phyloP scores from a whole-genome alignment of 208 protist genomes.

The Wallacemonas rigidus region DNA sequence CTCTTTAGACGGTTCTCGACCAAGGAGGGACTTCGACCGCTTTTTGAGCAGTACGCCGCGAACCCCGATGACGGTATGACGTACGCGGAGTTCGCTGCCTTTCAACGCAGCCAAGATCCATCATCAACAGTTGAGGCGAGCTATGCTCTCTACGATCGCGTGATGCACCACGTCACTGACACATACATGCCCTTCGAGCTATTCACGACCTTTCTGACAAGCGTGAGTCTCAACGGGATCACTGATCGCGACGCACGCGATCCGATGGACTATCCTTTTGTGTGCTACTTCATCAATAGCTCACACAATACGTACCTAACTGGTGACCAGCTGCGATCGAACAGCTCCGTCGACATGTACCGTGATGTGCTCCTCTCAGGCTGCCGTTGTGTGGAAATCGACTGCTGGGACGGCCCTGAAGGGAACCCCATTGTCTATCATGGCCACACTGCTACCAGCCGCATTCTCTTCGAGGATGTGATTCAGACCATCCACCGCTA shows the following conservation, averaged over 20 bases:
- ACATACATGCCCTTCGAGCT: constrained; percentile 23
- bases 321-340: constrained; percentile 81
- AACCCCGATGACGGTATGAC: constrained; percentile 36
- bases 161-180: constrained; percentile 7
- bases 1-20: constrained; percentile 43
- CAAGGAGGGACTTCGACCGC: constrained; percentile 30
- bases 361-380: constrained; percentile 39
- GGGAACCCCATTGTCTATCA: constrained; percentile 73
- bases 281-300: constrained; percentile 78
- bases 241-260: constrained; percentile 26
- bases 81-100: constrained; percentile 34
- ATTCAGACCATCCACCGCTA: constrained; percentile 55
- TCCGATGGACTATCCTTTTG: constrained; percentile 59
- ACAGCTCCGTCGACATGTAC: constrained; percentile 51
- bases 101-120: constrained; percentile 27
- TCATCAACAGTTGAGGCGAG: background rate
- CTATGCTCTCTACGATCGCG: constrained; percentile 13
- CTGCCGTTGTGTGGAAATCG: constrained; percentile 66
- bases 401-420: constrained; percentile 65
- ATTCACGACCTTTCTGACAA: constrained; percentile 33
- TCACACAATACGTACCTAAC: constrained; percentile 95
- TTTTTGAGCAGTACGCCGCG: constrained; percentile 28
- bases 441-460: constrained; percentile 59
- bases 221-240: constrained; percentile 23
- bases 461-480: constrained; percentile 59